phyloP scores from a whole-genome alignment of 257 asterid genomes.

The Misopates orontium region DNA sequence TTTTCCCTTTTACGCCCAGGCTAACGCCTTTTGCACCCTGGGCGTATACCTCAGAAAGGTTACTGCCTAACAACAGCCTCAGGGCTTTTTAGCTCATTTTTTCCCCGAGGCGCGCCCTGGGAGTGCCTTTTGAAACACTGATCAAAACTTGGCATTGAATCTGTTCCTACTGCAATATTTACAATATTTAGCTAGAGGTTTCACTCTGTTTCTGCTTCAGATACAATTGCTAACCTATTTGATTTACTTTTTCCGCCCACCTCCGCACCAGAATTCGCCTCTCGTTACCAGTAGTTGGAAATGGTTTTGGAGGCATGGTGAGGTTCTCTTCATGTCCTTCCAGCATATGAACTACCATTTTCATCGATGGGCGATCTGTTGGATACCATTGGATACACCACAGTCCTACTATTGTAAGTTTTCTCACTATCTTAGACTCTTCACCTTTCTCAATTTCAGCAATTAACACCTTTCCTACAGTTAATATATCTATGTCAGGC shows the following conservation, averaged over 20 bases:
- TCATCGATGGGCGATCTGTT: slow-evolving; percentile 33
- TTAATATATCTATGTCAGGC: slow-evolving; percentile 30
- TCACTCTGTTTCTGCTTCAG: slow-evolving; percentile 24
- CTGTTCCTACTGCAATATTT: no score
- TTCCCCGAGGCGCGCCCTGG: no score
- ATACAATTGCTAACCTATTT: slow-evolving; percentile 11
- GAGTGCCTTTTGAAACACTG: no score
- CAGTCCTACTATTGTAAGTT: slow-evolving; percentile 32
- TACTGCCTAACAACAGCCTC: no score
- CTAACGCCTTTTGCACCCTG: no score
- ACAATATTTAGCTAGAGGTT: not conserved
- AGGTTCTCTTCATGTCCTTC: slow-evolving; percentile 26
- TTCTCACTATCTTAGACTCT: slow-evolving; percentile 19
- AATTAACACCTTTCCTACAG: slow-evolving; percentile 26
- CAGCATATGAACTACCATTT: slow-evolving; percentile 37
- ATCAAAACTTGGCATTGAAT: no score
- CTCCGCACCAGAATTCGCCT: not conserved
- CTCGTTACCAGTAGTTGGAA: slow-evolving; percentile 9
- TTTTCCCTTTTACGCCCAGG: no score
- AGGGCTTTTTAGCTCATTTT: no score
- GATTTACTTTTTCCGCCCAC: not conserved
- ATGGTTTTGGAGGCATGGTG: slow-evolving; percentile 33
- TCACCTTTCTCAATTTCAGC: slow-evolving; percentile 16
- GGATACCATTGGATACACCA: slow-evolving; percentile 47
- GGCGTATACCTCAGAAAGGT: no score